phyloP scores from a whole-genome alignment of 164 flowering plant genomes.

The Chimonanthus salicifolius region DNA sequence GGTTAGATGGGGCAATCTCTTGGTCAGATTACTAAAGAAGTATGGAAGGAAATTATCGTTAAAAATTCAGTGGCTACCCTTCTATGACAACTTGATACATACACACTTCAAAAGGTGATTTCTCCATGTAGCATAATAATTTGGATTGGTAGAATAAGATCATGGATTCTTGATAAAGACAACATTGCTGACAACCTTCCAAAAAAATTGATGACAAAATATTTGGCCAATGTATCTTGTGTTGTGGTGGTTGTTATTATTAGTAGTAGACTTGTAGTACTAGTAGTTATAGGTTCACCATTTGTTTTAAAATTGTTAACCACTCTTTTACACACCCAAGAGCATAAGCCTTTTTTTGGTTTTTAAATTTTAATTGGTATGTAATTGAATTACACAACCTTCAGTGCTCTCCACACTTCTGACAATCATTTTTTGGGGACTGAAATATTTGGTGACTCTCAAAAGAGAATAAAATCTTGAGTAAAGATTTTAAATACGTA shows the following conservation, averaged over 20 bases:
- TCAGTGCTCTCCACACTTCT: too few relatives aligned
- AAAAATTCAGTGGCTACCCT: constrained; percentile 80
- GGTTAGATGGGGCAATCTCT: constrained; percentile 94
- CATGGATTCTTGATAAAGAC: constrained; percentile 1
- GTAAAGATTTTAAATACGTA: too few relatives aligned
- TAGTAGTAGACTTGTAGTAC: too few relatives aligned
- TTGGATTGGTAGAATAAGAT: constrained; percentile 4
- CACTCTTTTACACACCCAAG: too few relatives aligned
- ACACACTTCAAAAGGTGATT: constrained; percentile 81
- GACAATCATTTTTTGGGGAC: too few relatives aligned
- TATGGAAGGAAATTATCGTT: constrained; percentile 66
- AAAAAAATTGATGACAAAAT: too few relatives aligned
- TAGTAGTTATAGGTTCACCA: not conserved
- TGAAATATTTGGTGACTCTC: too few relatives aligned
- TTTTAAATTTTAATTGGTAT: too few relatives aligned
- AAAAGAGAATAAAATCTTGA: too few relatives aligned
- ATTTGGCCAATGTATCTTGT: not conserved
- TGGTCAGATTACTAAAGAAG: constrained; percentile 69
- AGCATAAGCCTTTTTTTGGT: too few relatives aligned
- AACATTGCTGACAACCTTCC: too few relatives aligned
- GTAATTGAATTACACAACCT: too few relatives aligned
- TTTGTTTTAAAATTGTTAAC: not conserved
- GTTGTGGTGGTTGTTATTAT: not conserved
- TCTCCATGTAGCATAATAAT: constrained; percentile 2
- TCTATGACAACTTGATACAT: constrained; percentile 69